Conservation (phyloP, 768 basidiomycete species). For the Gymnopilus junonius region DNA sequence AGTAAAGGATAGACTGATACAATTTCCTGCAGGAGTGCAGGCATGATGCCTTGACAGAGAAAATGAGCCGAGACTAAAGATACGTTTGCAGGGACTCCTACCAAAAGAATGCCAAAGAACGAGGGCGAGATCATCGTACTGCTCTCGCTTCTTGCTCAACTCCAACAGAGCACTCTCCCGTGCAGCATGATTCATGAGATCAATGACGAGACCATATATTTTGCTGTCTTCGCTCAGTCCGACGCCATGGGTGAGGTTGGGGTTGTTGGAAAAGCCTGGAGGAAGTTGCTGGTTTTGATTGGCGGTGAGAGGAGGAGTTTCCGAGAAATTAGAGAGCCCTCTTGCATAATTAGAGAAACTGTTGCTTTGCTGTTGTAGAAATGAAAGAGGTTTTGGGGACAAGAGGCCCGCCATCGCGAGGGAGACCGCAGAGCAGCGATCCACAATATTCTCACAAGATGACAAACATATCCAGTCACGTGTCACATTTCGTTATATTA, state of each 20-base stretch:
- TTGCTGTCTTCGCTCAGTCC: slow-evolving; percentile 63
- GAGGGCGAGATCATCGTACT: slow-evolving; percentile 97
- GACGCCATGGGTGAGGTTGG: slow-evolving; percentile 16
- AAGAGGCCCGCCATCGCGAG: slow-evolving; percentile 63
- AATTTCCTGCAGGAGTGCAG: slow-evolving; percentile 95
- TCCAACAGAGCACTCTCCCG: slow-evolving; percentile 92
- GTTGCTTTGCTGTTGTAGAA: slow-evolving; percentile 65
- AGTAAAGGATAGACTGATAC: slow-evolving; percentile 97
- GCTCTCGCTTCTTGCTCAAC: slow-evolving; percentile 97
- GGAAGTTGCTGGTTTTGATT: slow-evolving; percentile 22
- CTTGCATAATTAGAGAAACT: slow-evolving; percentile 65
- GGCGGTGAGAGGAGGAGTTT: slow-evolving; percentile 60
- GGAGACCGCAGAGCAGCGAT: slow-evolving; percentile 20
- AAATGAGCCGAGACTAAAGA: not conserved
- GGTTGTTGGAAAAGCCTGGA: slow-evolving; percentile 18
- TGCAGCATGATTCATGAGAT: slow-evolving; percentile 80
- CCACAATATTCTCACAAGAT: slow-evolving; percentile 2
- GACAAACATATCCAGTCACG: slow-evolving; percentile 14
- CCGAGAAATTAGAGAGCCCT: slow-evolving; percentile 57
- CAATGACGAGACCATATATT: slow-evolving; percentile 90
- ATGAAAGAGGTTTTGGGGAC: slow-evolving; percentile 64
- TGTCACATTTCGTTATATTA: not conserved
- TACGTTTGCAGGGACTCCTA: slow-evolving; percentile 32
- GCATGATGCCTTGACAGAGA: slow-evolving; percentile 83
- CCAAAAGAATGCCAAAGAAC: slow-evolving; percentile 99